phyloP scores from a whole-genome alignment of 2,329 filamentous ascomycete species.

The Exophiala calicioides region DNA sequence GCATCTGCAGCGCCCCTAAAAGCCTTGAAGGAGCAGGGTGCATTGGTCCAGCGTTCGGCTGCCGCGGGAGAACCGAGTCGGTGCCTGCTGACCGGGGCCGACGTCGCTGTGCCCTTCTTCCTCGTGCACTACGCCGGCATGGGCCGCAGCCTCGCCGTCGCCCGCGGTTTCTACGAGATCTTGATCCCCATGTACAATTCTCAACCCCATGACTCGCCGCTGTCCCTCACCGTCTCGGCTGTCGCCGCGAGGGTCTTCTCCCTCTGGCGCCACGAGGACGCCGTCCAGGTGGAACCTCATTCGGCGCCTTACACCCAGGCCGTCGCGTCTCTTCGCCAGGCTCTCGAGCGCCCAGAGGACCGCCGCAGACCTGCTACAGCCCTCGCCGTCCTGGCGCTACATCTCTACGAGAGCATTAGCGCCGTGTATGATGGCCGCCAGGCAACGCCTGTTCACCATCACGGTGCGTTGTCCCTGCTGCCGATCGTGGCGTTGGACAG shows the following conservation, averaged over 20 bases:
- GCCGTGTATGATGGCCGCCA: constrained; percentile 26
- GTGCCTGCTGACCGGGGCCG: constrained; percentile 3
- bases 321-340: constrained; percentile 5
- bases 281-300: constrained; percentile 3
- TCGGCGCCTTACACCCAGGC: constrained; percentile 1
- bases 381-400: constrained; percentile 21
- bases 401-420: constrained; percentile 27
- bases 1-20: neutral
- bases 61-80: constrained; percentile 13
- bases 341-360: constrained; percentile 6
- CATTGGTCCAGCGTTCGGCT: constrained; percentile 24
- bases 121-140: constrained; percentile 7
- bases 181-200: constrained; percentile 6
- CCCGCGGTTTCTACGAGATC: constrained; percentile 8
- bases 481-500: constrained; percentile 8
- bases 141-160: constrained; percentile 3
- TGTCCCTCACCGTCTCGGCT: constrained; percentile 5
- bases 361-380: constrained; percentile 8
- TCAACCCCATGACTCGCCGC: constrained; percentile 6
- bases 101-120: constrained; percentile 10
- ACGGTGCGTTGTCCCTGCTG: constrained; percentile 27
- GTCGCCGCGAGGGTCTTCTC: constrained; percentile 4
- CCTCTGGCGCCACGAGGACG: constrained; percentile 5
- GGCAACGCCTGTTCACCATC: constrained; percentile 22
- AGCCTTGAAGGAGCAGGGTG: constrained; percentile 30